A percentile compares a stretch with the other conserved stretches of the same genome.
These are phyloP conservation scores for Claviceps pusilla DNA, from an alignment of 2,329 filamentous ascomycete species.

Conservation along the genomic window DNA sequence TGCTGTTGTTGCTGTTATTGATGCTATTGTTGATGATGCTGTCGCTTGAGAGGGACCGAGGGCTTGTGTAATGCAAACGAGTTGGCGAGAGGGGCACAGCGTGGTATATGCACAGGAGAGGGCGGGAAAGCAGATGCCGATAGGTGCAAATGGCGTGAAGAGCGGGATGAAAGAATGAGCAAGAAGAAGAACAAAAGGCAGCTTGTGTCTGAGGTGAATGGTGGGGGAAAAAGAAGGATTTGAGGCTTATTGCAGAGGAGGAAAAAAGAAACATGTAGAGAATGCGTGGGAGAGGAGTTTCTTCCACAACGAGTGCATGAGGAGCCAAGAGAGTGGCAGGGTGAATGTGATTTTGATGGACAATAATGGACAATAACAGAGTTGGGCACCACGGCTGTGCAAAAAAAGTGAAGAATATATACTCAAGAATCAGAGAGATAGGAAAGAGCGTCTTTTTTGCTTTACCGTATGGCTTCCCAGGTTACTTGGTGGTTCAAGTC, in stretches of 20 bases:
- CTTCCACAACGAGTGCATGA: background rate
- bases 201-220: background rate
- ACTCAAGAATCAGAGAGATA: background rate
- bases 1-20: slow-evolving; percentile 3
- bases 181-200: no score
- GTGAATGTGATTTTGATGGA: background rate
- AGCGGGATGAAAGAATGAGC: background rate
- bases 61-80: background rate
- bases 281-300: background rate
- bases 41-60: background rate
- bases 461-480: slow-evolving; percentile 31
- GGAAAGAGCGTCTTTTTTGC: background rate
- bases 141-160: background rate
- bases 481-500: slow-evolving; percentile 20
- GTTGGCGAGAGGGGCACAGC: background rate
- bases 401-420: no score
- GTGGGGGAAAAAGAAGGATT: background rate
- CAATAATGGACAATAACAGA: background rate
- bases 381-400: no score
- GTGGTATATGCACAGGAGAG: background rate
- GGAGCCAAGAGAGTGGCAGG: background rate
- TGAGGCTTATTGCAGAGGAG: background rate
- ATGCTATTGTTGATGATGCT: background rate
- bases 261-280: background rate
- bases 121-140: background rate